Evolutionary conservation across 129 eudicot genomes (phyloP), one percentile per base, ranked within the genome.

Genomic region (Centaurea solstitialis): DNA sequence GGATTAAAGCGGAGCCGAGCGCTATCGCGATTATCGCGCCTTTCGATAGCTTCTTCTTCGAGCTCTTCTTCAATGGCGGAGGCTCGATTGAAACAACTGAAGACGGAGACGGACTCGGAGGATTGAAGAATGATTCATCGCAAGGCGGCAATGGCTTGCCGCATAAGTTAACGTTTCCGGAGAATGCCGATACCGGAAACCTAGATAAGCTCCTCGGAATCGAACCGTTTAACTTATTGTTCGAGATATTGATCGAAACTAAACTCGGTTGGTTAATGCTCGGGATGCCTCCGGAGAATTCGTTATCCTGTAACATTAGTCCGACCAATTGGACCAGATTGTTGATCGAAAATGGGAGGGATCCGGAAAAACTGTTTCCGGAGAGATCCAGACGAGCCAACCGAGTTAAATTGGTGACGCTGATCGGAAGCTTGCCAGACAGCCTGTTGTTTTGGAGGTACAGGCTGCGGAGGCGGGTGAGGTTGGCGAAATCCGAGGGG

Each of bases 61-160:
- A 72, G n/a, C 85, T 86, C 9, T 74, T 80, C n/a, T 43, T 68
- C 4, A 80, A 22, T 9, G 87, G 69, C 23, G 86, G 88, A 0
- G 83, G 39, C 21, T 33, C 75, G 1, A 13, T 0, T 12, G 71
- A 10, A 22, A 24, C 75, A 0, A 13, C 0, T 12, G 71, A 10
- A 33, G 81, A 10, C 15, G 98, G 97, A 9, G 97, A 75, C 0
- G 98, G 97, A 1, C 91, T 28, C 4, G 97, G 96, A 2, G 94
- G 73, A 3, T 87, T 83, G 80, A 87, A 92, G 33, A 90, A 86
- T 2, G 93, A 72, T 6, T 85, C 79, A 79, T 71, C 80, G 64
- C 99, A 94, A 22, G 87, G 73, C 0, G 88, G 91, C 40, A 94
- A 70, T 5, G 99, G 99, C 5, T 74, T 78, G 8, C 99, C 99